phyloP scores from a whole-genome alignment of 176 grass and related monocot genomes.

The Lolium multiflorum region DNA sequence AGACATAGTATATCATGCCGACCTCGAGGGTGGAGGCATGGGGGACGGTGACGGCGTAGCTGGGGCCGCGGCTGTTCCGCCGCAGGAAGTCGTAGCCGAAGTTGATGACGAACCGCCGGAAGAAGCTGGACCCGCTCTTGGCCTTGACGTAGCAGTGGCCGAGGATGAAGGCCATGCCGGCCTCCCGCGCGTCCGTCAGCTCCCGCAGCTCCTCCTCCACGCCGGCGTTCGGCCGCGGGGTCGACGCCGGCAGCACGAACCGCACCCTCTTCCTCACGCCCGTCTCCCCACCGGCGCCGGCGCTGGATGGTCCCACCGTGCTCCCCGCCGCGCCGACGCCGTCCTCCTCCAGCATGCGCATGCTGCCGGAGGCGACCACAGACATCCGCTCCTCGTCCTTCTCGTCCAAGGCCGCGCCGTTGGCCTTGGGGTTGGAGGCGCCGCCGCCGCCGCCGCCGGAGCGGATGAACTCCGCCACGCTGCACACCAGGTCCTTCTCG shows the following conservation, averaged over 20 bases:
- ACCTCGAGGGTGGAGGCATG: slow-evolving; percentile 94
- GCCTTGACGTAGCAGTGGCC: slow-evolving; percentile 86
- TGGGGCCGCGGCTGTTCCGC: slow-evolving; percentile 80
- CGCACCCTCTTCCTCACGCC: slow-evolving; percentile 75
- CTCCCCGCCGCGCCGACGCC: slow-evolving; percentile 24
- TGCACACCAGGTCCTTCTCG: slow-evolving; percentile 90
- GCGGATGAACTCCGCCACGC: slow-evolving; percentile 93
- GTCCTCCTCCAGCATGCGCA: slow-evolving; percentile 68
- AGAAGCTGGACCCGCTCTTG: slow-evolving; percentile 78
- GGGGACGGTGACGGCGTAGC: slow-evolving; percentile 77
- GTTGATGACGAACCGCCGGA: slow-evolving; percentile 83
- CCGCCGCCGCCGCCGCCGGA: slow-evolving; percentile 29
- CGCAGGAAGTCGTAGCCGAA: slow-evolving; percentile 86
- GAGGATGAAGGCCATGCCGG: slow-evolving; percentile 95
- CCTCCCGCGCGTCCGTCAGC: slow-evolving; percentile 83
- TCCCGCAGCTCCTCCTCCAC: slow-evolving; percentile 85
- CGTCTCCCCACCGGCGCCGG: neutral
- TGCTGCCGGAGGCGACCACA: slow-evolving; percentile 67
- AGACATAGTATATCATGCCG: slow-evolving; percentile 93
- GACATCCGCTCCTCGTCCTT: slow-evolving; percentile 80
- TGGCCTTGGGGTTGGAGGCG: slow-evolving; percentile 36
- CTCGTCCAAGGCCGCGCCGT: slow-evolving; percentile 18
- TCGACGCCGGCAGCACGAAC: slow-evolving; percentile 76
- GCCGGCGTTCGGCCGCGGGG: slow-evolving; percentile 57
- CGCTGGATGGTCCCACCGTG: slow-evolving; percentile 47